Evolutionary conservation across 1,284 basidiomycete genomes (phyloP).

Genomic region (Fomitopsis betulina): DNA sequence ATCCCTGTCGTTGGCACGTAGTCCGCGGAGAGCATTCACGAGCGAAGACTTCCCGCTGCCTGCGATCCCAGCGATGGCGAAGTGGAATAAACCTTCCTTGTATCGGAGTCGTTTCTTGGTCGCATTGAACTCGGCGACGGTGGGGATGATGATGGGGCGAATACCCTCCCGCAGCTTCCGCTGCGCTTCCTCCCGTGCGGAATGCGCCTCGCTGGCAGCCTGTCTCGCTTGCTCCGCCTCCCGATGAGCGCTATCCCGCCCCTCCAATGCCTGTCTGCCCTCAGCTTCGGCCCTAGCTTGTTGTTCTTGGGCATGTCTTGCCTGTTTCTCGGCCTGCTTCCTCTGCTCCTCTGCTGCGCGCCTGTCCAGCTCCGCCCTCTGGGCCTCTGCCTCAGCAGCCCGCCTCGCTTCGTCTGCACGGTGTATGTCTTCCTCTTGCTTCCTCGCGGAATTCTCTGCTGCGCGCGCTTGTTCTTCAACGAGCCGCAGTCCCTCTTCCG

Average conservation of each 20-base stretch:
- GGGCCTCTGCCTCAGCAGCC: not conserved
- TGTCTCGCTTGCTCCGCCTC: not conserved
- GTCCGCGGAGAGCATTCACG: conserved; percentile 3
- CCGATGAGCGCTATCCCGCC: not conserved
- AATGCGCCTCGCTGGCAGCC: not conserved
- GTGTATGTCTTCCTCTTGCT: not conserved
- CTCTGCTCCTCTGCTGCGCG: not conserved
- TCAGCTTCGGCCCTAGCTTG: not conserved
- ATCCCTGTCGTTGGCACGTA: not conserved
- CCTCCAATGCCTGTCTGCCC: not conserved
- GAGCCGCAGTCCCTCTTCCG: not conserved
- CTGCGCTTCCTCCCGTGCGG: not conserved
- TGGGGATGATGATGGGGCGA: not conserved
- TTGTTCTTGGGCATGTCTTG: not conserved
- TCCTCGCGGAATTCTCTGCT: not conserved
- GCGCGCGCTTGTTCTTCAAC: not conserved
- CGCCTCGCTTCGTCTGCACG: not conserved
- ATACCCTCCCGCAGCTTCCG: not conserved
- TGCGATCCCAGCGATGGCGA: conserved; percentile 2
- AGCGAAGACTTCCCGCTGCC: conserved; percentile 4
- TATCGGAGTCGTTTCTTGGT: not conserved
- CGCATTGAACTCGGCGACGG: not conserved
- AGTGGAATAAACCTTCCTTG: not conserved
- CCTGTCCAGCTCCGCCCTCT: not conserved
- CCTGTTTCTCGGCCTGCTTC: not conserved